Evolutionary conservation across 2,329 filamentous ascomycete genomes (phyloP).

Genomic region (Fusarium pilosicola): DNA sequence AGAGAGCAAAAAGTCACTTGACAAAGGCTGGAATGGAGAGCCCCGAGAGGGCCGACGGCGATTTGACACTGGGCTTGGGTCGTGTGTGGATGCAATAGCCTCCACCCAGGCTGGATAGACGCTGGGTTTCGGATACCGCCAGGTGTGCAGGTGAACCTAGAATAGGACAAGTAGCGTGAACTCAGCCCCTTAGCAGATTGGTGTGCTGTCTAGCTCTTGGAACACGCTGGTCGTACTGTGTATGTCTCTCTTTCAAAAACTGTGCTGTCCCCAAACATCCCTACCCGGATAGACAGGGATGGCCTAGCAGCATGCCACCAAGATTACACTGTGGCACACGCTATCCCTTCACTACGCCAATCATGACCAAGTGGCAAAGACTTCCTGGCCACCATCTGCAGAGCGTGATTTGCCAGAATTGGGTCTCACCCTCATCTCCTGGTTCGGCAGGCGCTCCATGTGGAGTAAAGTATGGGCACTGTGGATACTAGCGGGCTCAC

Average conservation of each 20-base stretch:
- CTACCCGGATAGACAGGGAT: slow-evolving; percentile 30
- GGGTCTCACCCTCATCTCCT: slow-evolving; percentile 38
- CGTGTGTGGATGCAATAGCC: slow-evolving; percentile 17
- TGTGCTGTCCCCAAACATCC: slow-evolving; percentile 35
- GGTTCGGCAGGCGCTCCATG: slow-evolving; percentile 32
- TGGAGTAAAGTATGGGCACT: slow-evolving; percentile 13
- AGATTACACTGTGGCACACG: slow-evolving; percentile 44
- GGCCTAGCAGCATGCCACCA: slow-evolving; percentile 43
- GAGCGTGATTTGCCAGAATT: slow-evolving; percentile 46
- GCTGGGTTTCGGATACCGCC: slow-evolving; percentile 35
- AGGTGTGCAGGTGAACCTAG: slow-evolving; percentile 13
- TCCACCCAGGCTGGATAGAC: slow-evolving; percentile 35
- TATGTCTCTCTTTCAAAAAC: slow-evolving; percentile 15
- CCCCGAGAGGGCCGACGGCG: slow-evolving; percentile 30
- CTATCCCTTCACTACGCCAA: slow-evolving; percentile 45
- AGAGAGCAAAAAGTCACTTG: slow-evolving; percentile 37
- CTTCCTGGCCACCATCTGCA: slow-evolving; percentile 35
- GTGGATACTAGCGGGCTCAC: slow-evolving; percentile 30
- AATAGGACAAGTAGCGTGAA: slow-evolving; percentile 32
- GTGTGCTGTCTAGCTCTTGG: slow-evolving; percentile 31
- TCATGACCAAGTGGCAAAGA: slow-evolving; percentile 48
- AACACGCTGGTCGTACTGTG: slow-evolving; percentile 36
- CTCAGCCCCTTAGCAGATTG: slow-evolving; percentile 29
- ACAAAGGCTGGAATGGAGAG: slow-evolving; percentile 41
- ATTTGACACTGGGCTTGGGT: slow-evolving; percentile 37